Evolutionary conservation across 2,329 filamentous ascomycete species (phyloP), one percentile per base, ranked within the genome.

Genomic region (Bipolaris sorokiniana): DNA sequence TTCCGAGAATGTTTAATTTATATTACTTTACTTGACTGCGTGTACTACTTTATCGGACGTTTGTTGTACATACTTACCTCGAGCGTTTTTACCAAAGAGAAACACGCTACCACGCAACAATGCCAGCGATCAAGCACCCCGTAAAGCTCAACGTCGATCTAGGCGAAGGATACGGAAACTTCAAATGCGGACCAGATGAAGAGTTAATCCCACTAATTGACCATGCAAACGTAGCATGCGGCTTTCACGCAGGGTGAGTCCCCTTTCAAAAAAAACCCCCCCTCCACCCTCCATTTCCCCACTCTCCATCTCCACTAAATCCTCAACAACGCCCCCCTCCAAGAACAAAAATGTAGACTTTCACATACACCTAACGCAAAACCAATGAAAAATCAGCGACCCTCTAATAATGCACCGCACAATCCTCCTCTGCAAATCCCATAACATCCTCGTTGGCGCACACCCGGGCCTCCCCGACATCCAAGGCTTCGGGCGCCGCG

Each of bases 381-480:
- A n/a, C n/a, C n/a, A n/a, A n/a, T n/a, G n/a, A n/a, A n/a, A n/a
- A n/a, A n/a, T n/a, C n/a, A n/a, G n/a, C 46, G 87, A 89, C 58
- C 86, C 86, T 0, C 67, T 84, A n/a, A 86, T 88, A 51, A 89
- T 89, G 86, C 76, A 82, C 46, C 78, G 84, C 54, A 88, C 86
- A 0, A 82, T 88, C 10, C 77, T 76, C 9, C 77, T 82, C 16
- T 86, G 84, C 74, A 88, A 87, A 72, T 69, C 80, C 40, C 81
- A 86, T 71, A 79, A 79, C 55, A 81, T 89, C 58, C 79, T 78
- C 48, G 76, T 84, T 5, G 87, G 87, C 7, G 87, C 87, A 0
- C 87, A 90, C 63, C 87, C 87, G 0, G 86, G 86, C 1, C 77
- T 88, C 0, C 86, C 84, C n/a, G 87, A 89, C 68, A 79, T 88